Evolutionary conservation across 257 asterid species (phyloP), one percentile per base, ranked within the genome.

Genomic region (Datura wrightii): DNA sequence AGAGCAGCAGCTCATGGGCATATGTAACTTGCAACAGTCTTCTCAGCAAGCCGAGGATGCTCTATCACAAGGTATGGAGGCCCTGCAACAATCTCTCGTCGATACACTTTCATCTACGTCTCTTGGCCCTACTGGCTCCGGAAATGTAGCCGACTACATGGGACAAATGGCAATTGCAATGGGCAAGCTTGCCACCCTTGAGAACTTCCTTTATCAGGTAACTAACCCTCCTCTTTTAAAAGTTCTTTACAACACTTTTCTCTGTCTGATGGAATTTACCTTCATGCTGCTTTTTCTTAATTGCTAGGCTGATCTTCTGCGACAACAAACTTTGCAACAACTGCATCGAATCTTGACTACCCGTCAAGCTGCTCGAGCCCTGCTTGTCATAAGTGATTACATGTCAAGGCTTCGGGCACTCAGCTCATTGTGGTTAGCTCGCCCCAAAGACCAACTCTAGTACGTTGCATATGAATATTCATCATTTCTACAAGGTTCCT

Each of bases 11-110:
- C 50, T 96, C 90, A 86, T 93, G 58, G 95, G 96, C 54, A 88
- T 96, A 55, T 93, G 94, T 66, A 94, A 91, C 84, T 80, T 96
- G 80, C 97, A 93, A 83, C 98, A 94, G 84, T 94, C 99, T 2
- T 94, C 96, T 7, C 98, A 94, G 62, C 95, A 96, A 54, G 98
- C 99, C 0, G 99, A 96, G 92, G 98, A 94, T 70, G 99, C 99
- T 79, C 88, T 96, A 60, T 92, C 99, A 9, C 99, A 96, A 85
- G 99, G 98, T 86, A 93, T 96, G 97, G 98, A 94, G 88, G 99
- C 98, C 31, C 87, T 93, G 88, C 98, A 96, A 70, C 97, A 90
- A 19, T 86, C 97, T 8, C 93, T 96, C 3, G 90, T 93, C 0
- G 98, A 96, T 52, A 93, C 98, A 10, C 94, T 96, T 62, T 96